Evolutionary conservation across 176 grass and related monocot species (phyloP), one percentile per base, ranked within the genome.

Genomic region (Eragrostis curvula): DNA sequence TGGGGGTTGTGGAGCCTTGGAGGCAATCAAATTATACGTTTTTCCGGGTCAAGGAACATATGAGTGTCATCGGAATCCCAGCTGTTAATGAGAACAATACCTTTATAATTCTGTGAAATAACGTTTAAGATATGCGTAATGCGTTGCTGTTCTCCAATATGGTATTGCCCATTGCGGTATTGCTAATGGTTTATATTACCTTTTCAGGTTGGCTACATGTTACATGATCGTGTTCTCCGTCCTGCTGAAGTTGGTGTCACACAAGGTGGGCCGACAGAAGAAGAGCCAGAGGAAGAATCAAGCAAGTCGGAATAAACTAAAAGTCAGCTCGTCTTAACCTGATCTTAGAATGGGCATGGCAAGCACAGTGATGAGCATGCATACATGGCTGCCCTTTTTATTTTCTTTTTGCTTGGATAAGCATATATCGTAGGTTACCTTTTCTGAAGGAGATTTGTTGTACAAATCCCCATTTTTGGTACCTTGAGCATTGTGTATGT

Each of bases 171-270:
- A 0, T 29, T 12, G 45, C 32, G 27, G 12, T 53, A 3, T 42
- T 30, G 9, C 27, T 73, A 12, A 73, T 14, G 20, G 3, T 78
- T 64, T 2, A 8, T 17, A 10, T 41, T 9, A 17, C 39, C 66
- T 78, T 60, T 85, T 70, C 68, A 92, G 90, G 77, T 73, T 23
- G 90, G 90, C 30, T 92, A 92, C 64, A 92, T 80, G 74, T 58
- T 92, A n/a, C 75, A 92, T 39, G 86, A 92, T 71, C 90, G 86
- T 23, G 86, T 92, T 29, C 86, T 92, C 28, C 90, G 90, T 39
- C 83, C 90, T 8, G 90, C 90, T 28, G 90, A 92, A 79, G 90
- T 92, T 17, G 90, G 79, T 80, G 86, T 92, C 50, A 80, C 86
- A 16, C 68, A 75, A 71, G 74, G 70, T 49, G 85, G 70, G 61